Percentiles rank a stretch among this genome's conserved stretches.
Conservation (phyloP, 306 rosid genomes). For the Cajanus cajan region DNA sequence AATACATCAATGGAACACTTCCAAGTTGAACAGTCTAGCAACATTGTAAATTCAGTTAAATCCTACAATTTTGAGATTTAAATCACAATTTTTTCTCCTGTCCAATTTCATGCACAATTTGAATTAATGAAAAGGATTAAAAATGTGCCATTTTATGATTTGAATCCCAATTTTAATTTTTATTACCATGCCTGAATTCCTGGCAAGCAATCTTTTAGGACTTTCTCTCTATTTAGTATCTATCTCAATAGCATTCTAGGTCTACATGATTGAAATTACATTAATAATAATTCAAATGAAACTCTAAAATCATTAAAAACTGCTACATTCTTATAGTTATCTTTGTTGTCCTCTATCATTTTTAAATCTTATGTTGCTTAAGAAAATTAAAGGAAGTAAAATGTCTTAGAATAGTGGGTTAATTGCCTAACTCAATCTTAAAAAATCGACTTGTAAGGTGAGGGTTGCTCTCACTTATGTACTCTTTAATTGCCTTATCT, state of each 20-base stretch:
- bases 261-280: not conserved
- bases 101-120: not conserved
- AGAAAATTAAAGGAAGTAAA: conserved; percentile 1
- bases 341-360: not conserved
- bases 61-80: not conserved
- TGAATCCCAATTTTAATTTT: not conserved
- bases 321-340: not conserved
- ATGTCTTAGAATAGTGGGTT: too few relatives aligned
- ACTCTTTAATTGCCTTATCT: too few relatives aligned
- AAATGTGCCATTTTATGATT: not conserved
- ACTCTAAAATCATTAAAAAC: not conserved
- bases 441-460: too few relatives aligned
- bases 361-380: not conserved
- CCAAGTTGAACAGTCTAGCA: not conserved
- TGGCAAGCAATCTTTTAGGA: not conserved
- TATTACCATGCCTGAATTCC: not conserved
- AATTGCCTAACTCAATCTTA: too few relatives aligned
- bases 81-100: not conserved
- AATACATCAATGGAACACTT: not conserved
- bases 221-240: not conserved
- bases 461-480: too few relatives aligned
- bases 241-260: not conserved
- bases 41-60: not conserved
- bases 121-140: not conserved
- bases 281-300: not conserved